Base-by-base conservation (phyloP, 202 grass and related monocot genomes). In the Saccharum hybrid region DNA sequence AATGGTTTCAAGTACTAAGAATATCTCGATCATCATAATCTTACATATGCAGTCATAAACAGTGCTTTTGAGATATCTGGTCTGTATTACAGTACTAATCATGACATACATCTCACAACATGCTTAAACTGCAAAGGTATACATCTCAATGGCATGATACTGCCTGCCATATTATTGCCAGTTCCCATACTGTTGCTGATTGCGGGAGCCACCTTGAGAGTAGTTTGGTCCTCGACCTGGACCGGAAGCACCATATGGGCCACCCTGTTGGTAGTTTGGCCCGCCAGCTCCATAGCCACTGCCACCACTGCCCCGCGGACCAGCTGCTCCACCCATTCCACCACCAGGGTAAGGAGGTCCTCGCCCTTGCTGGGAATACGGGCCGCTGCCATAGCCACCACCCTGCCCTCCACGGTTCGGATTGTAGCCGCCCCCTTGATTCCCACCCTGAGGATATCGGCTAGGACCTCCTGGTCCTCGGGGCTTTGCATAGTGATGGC, bases 401-500 rank as follows among this genome's bases (percentile, higher is more conserved):
- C 88, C 90, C 66, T 93, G 94, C 13, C 90, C 88, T 80, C 92
- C 88, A 0, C 92, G 92, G 57, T 90, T 97, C 0, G 87, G 86
- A 36, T 97, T 94, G 30, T 93, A 91, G 36, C 87, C 87, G 30
- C 84, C 76, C 23, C 84, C 77, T 71, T 91, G 86, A 81, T 80
- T 97, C 15, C 88, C 90, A 56, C 90, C 80, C 81, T 92, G 92
- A 5, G 84, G 92, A 42, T 97, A 94, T 49, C 94, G 86, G 74
- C 66, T 93, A 60, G 92, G 88, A 2, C 88, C 94, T 14, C 92
- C 92, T 34, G 90, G 92, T 21, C 92, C 94, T 48, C 94, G 84
- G 36, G 94, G 88, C 61, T 97, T 97, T 11, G 82, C 76, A 23
- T 94, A 94, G 77, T 97, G 91, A 82, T 97, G 94, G 80, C 86